Evolutionary conservation across 441 rosid species (phyloP).

Genomic region (Gossypium schwendimanii): DNA sequence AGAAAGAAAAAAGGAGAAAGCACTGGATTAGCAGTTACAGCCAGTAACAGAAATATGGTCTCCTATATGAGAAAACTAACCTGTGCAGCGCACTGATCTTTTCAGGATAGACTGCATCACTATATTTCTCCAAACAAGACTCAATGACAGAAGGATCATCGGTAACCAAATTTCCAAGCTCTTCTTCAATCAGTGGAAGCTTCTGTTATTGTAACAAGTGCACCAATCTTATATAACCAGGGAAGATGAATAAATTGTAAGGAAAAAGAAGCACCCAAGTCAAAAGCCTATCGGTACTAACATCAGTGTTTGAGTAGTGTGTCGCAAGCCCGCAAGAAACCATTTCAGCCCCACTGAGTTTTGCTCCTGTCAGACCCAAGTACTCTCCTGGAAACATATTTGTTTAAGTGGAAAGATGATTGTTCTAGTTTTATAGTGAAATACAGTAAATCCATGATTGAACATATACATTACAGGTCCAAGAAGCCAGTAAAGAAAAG

Average conservation of each 20-base stretch:
- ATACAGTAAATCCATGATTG: neutral
- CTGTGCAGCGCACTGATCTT: constrained; percentile 60
- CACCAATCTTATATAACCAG: constrained; percentile 10
- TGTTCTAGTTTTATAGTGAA: neutral
- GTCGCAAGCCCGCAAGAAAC: constrained; percentile 82
- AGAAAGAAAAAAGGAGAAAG: neutral
- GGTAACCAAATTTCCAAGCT: constrained; percentile 59
- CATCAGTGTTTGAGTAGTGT: constrained; percentile 56
- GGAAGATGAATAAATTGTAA: constrained; percentile 7
- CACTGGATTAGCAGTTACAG: neutral
- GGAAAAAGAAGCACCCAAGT: neutral
- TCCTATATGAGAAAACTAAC: constrained; percentile 32
- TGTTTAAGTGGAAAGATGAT: neutral
- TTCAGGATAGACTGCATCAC: constrained; percentile 58
- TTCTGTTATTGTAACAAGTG: constrained; percentile 34
- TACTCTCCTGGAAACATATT: constrained; percentile 66
- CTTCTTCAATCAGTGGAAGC: constrained; percentile 52
- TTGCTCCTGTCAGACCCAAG: constrained; percentile 75
- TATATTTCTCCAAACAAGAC: constrained; percentile 46
- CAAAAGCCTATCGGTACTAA: constrained; percentile 21
- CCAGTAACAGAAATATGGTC: neutral
- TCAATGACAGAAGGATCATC: constrained; percentile 87
- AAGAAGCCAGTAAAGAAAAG: neutral
- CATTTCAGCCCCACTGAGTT: constrained; percentile 78
- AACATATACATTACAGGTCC: neutral